A percentile compares a stretch with the other conserved stretches of the same genome.
Evolutionary conservation across 78 protist species (phyloP).

Genomic region (Chrysochromulina parva): DNA sequence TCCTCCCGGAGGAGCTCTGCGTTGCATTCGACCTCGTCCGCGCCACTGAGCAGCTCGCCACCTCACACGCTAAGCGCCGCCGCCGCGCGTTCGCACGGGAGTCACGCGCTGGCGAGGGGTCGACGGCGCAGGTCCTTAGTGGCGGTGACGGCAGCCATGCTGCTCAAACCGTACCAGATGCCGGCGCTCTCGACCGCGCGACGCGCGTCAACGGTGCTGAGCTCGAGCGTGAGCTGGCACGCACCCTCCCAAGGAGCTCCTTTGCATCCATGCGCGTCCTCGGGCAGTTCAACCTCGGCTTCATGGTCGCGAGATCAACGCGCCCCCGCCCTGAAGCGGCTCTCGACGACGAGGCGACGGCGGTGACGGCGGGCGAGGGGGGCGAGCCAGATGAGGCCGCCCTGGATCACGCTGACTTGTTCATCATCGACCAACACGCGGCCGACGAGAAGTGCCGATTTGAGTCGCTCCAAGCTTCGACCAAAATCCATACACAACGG

Average conservation of each 20-base stretch:
- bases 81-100: no score
- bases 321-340: not conserved
- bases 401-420: conserved; percentile 75
- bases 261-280: conserved; percentile 79
- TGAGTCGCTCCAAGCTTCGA: conserved; percentile 58
- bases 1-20: no score
- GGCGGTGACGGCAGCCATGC: no score
- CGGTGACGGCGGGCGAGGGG: conserved; percentile 12
- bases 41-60: no score
- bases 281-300: conserved; percentile 94
- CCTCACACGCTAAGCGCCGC: no score
- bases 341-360: not conserved
- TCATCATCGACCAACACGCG: conserved; percentile 94
- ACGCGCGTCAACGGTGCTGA: not conserved
- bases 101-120: no score
- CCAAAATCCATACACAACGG: conserved; percentile 37
- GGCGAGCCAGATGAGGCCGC: conserved; percentile 2
- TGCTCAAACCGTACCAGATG: no score
- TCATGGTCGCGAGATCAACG: conserved; percentile 74
- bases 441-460: conserved; percentile 93
- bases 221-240: not conserved
- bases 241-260: conserved; percentile 38
- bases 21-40: no score
- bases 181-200: not conserved
- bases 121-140: no score